A percentile compares a stretch with the other conserved stretches of the same genome.
phyloP scores from a whole-genome alignment of 352 stramenopile genomes.

The Pythium dissotocum region DNA sequence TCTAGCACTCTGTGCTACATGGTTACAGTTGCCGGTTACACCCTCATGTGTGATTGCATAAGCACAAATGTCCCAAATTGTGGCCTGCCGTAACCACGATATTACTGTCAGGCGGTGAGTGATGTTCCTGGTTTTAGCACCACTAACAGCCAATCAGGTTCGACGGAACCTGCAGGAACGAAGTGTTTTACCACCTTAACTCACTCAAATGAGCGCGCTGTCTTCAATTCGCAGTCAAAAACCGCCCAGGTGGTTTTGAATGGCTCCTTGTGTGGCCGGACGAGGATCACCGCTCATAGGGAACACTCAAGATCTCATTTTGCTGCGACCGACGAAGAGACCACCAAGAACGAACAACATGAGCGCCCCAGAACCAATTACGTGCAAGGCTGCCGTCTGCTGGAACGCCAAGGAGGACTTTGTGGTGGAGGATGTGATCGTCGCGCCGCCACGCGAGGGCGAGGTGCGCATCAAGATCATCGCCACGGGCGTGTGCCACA shows the following conservation, averaged over 20 bases:
- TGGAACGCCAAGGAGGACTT: constrained; percentile 86
- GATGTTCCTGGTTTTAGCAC: too few relatives aligned
- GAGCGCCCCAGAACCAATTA: constrained; percentile 71
- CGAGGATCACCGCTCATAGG: constrained; percentile 3
- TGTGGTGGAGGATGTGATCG: constrained; percentile 81
- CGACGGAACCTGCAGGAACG: too few relatives aligned
- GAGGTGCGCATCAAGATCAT: constrained; percentile 87
- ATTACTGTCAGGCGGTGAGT: too few relatives aligned
- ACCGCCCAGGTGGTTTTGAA: background rate
- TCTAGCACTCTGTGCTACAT: background rate
- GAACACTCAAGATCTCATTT: constrained; percentile 7
- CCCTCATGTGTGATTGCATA: too few relatives aligned
- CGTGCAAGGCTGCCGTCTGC: constrained; percentile 89
- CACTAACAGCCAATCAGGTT: too few relatives aligned
- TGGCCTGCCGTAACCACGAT: too few relatives aligned
- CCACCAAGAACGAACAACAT: constrained; percentile 27
- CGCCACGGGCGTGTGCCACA: constrained; percentile 86
- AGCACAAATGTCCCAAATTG: too few relatives aligned
- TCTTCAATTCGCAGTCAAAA: background rate
- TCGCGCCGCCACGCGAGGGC: constrained; percentile 57
- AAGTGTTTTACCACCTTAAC: too few relatives aligned
- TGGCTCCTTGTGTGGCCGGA: background rate
- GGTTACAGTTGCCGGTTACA: too few relatives aligned
- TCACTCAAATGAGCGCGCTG: too few relatives aligned
- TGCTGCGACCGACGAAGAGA: background rate